Evolutionary conservation across 495 filamentous ascomycete species (phyloP).

Genomic region (Annulohypoxylon nitens): DNA sequence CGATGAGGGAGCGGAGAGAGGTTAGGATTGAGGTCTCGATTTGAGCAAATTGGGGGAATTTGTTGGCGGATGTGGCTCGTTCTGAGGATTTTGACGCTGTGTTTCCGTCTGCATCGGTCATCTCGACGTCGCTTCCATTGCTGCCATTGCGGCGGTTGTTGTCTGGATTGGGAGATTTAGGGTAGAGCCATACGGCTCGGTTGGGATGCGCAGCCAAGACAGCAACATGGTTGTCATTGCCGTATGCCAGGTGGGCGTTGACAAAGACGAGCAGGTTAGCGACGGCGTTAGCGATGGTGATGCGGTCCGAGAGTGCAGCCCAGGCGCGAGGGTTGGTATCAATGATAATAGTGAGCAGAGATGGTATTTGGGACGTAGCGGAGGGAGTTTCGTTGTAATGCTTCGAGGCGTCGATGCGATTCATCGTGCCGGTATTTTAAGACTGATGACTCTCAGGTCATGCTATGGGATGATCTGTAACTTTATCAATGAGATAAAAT

Average conservation of each 20-base stretch:
- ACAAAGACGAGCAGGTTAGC: constrained; percentile 95
- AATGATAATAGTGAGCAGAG: constrained; percentile 89
- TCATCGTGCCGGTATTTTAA: constrained; percentile 70
- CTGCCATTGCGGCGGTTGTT: constrained; percentile 15
- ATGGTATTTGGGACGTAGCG: constrained; percentile 73
- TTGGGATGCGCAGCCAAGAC: constrained; percentile 91
- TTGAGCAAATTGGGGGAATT: constrained; percentile 90
- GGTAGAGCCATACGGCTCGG: constrained; percentile 90
- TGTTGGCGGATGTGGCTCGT: constrained; percentile 72
- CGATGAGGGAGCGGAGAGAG: constrained; percentile 77
- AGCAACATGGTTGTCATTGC: constrained; percentile 91
- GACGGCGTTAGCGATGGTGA: constrained; percentile 87
- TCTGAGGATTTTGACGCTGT: constrained; percentile 51
- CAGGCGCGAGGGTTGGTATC: constrained; percentile 98
- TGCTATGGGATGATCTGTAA: neutral
- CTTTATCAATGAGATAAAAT: neutral
- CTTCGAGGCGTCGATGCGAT: constrained; percentile 88
- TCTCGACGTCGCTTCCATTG: constrained; percentile 58
- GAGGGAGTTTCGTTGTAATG: constrained; percentile 75
- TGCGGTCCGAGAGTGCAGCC: constrained; percentile 78
- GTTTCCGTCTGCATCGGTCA: constrained; percentile 54
- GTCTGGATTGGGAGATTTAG: constrained; percentile 57
- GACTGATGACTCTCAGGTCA: neutral
- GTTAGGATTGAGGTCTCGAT: constrained; percentile 82
- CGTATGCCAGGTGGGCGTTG: constrained; percentile 93